Base-by-base conservation (phyloP, 805 yeast species). In the Pichia scutulata region DNA sequence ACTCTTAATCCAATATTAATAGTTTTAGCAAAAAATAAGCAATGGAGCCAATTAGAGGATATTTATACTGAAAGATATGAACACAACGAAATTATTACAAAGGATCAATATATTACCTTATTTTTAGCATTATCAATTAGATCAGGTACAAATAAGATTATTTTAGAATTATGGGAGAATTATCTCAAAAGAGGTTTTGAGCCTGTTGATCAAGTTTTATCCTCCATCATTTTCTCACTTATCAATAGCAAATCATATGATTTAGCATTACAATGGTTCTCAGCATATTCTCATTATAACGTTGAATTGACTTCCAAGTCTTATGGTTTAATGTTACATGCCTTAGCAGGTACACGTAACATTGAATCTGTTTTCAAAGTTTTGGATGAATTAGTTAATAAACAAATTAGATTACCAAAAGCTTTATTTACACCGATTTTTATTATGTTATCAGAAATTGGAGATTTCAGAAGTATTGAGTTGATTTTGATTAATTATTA, bases 61-160 rank as follows among this genome's bases (percentile, higher is more conserved):
- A 76, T 76, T 44, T 84, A 84, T 60, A 83, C 81, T 57, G 72
- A 69, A 22, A 69, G 77, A 61, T 77, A 78, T 57, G 80, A 77
- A 1, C 63, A 69, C n/a, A 81, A 79, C 1, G 68, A 75, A 41
- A 63, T 77, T 24, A 86, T 86, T 1, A 72, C 73, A 44, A 42
- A 48, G 19, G 42, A 44, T 7, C 87, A 84, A 56, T 85, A 84
- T 60, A 71, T 76, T 4, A 74, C 80, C 18, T 80, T 83, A 13
- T 81, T 86, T 76, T 65, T 70, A 48, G 80, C 85, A 0, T 66
- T 86, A 52, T 81, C 86, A 69, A 33, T 82, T 78, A 10, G 80
- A 77, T 41, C 57, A 2, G 55, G 64, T 59, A 40, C 72, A 63
- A 39, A 75, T 72, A 60, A 80, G 77, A 50, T 59, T 23, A 43